Evolutionary conservation across 2,329 filamentous ascomycete genomes (phyloP).

Genomic region (Zopfia rhizophila): DNA sequence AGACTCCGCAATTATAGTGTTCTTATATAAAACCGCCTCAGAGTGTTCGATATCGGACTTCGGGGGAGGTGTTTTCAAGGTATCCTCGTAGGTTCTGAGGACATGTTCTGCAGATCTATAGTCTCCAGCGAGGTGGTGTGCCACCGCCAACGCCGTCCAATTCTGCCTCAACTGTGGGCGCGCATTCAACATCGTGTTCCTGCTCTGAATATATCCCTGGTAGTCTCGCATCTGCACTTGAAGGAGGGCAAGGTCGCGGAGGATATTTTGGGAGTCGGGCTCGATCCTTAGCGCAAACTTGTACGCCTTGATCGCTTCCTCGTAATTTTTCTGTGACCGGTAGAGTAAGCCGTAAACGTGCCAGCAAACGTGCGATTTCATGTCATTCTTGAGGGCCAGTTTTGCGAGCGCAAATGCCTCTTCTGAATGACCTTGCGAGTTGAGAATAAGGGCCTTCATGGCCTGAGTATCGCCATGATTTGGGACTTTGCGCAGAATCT

Average conservation of each 20-base stretch:
- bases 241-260: constrained; percentile 89
- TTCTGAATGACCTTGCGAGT: constrained; percentile 88
- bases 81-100: constrained; percentile 91
- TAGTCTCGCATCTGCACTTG: constrained; percentile 98
- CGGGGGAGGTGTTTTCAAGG: constrained; percentile 81
- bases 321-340: constrained; percentile 94
- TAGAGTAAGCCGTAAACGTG: constrained; percentile 97
- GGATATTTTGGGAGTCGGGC: constrained; percentile 93
- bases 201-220: constrained; percentile 89
- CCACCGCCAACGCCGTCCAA: constrained; percentile 97
- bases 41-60: constrained; percentile 90
- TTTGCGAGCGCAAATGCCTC: constrained; percentile 96
- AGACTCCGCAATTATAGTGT: constrained; percentile 88
- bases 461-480: constrained; percentile 98
- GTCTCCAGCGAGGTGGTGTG: constrained; percentile 90
- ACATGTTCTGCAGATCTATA: constrained; percentile 88
- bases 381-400: constrained; percentile 90
- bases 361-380: constrained; percentile 99
- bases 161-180: constrained; percentile 86
- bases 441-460: constrained; percentile 98
- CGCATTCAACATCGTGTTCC: constrained; percentile 86
- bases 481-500: constrained; percentile 93
- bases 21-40: constrained; percentile 95
- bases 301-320: constrained; percentile 99
- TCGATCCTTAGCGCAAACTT: constrained; percentile 93